phyloP scores from a whole-genome alignment of 208 protist genomes.

The Leishmania aethiopica region DNA sequence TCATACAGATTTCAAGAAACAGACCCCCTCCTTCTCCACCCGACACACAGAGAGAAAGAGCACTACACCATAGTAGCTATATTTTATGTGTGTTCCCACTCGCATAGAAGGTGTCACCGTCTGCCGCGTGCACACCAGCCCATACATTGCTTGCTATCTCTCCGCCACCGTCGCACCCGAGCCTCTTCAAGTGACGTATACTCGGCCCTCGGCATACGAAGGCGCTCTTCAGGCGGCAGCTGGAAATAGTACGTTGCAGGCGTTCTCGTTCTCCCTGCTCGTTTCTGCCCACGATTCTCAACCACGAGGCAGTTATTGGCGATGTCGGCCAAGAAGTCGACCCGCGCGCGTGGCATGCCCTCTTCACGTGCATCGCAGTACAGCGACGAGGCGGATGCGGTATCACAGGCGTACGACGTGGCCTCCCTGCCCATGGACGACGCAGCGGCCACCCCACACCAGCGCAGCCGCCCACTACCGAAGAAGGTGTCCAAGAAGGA shows the following conservation, averaged over 20 bases:
- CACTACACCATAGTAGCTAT: background rate
- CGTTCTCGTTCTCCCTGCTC: background rate
- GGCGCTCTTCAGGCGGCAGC: background rate
- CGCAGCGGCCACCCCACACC: slow-evolving; percentile 3
- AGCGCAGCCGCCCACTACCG: background rate
- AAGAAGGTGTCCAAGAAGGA: slow-evolving; percentile 26
- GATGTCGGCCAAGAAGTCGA: slow-evolving; percentile 6
- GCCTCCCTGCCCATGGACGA: slow-evolving; percentile 34
- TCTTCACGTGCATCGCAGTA: background rate
- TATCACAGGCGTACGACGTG: slow-evolving; percentile 25
- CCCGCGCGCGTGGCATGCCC: background rate
- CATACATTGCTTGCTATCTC: background rate
- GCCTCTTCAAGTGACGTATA: background rate
- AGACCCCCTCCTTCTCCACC: no score
- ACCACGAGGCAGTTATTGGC: background rate
- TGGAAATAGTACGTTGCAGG: background rate
- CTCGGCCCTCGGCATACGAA: background rate
- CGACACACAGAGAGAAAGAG: background rate
- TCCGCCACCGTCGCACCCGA: background rate
- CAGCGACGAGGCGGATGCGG: background rate
- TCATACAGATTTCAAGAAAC: background rate
- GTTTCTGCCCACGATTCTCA: background rate
- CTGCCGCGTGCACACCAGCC: background rate
- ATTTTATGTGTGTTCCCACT: background rate
- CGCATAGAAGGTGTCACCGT: background rate